phyloP scores from a whole-genome alignment of 805 yeast species.

The Zygosaccharomyces rouxii region DNA sequence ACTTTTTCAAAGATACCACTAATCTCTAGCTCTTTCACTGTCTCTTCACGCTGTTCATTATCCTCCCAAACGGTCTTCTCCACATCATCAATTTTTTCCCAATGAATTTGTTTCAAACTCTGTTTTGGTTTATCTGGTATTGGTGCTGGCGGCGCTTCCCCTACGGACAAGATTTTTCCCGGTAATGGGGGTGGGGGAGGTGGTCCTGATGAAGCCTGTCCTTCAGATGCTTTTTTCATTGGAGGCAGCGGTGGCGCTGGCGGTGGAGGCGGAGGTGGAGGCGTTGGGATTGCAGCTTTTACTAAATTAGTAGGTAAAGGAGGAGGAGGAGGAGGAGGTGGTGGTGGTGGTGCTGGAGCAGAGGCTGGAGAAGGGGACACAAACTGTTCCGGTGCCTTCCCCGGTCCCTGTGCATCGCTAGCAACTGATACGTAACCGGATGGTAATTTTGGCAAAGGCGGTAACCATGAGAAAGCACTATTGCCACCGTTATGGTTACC shows the following conservation, averaged over 20 bases:
- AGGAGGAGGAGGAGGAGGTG: slow-evolving; percentile 29
- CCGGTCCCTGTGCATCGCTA: not conserved
- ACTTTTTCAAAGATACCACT: slow-evolving; percentile 64
- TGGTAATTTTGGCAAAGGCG: not conserved
- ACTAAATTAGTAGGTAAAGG: slow-evolving; percentile 11
- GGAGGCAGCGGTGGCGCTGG: slow-evolving; percentile 34
- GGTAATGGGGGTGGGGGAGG: slow-evolving; percentile 38
- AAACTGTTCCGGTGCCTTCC: too few relatives aligned
- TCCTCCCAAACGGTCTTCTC: slow-evolving; percentile 62
- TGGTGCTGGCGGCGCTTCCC: slow-evolving; percentile 36
- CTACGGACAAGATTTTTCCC: slow-evolving; percentile 29
- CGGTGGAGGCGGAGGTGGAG: slow-evolving; percentile 32
- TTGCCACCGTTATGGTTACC: not conserved
- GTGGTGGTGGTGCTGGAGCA: slow-evolving; percentile 13
- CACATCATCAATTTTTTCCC: slow-evolving; percentile 67
- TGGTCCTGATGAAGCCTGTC: slow-evolving; percentile 29
- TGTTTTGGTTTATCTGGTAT: slow-evolving; percentile 42
- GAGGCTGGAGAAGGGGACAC: slow-evolving; percentile 9
- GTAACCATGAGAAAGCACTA: not conserved
- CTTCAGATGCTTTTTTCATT: slow-evolving; percentile 26
- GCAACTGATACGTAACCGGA: not conserved
- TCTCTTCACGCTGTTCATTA: slow-evolving; percentile 37
- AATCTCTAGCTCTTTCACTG: slow-evolving; percentile 46
- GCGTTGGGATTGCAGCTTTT: slow-evolving; percentile 15
- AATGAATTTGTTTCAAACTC: slow-evolving; percentile 72